phyloP scores from a whole-genome alignment of 805 yeast species.

The Candida xiaguanensis region DNA sequence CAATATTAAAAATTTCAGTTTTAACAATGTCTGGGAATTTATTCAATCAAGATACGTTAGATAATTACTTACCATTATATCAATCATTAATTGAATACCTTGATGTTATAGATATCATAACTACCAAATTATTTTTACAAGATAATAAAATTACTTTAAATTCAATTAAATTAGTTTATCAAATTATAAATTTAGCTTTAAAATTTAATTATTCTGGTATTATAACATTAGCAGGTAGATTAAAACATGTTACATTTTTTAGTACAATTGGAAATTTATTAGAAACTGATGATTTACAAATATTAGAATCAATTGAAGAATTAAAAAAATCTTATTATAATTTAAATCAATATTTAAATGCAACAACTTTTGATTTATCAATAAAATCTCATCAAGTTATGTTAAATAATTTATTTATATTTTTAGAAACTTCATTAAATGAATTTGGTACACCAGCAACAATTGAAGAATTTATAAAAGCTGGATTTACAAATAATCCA shows the following conservation, averaged over 20 bases:
- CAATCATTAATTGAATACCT: slow-evolving; percentile 34
- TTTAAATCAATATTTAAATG: slow-evolving; percentile 33
- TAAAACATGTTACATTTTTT: slow-evolving; percentile 46
- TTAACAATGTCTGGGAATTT: slow-evolving; percentile 42
- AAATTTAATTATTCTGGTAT: slow-evolving; percentile 40
- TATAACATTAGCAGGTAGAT: slow-evolving; percentile 42
- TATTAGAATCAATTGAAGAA: slow-evolving; percentile 25
- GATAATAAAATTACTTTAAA: slow-evolving; percentile 43
- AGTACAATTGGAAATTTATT: slow-evolving; percentile 38
- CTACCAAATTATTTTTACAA: slow-evolving; percentile 38
- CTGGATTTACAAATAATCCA: slow-evolving; percentile 47
- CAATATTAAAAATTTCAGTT: slow-evolving; percentile 41
- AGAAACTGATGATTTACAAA: slow-evolving; percentile 34
- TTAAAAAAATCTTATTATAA: slow-evolving; percentile 32
- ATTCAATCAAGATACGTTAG: slow-evolving; percentile 33
- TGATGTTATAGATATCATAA: slow-evolving; percentile 40
- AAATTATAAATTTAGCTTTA: slow-evolving; percentile 40
- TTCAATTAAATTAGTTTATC: slow-evolving; percentile 44
- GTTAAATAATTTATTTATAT: slow-evolving; percentile 36
- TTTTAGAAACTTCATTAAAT: slow-evolving; percentile 37
- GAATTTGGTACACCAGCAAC: slow-evolving; percentile 42
- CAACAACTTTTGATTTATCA: slow-evolving; percentile 33
- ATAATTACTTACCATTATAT: slow-evolving; percentile 33
- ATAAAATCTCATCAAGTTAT: slow-evolving; percentile 37
- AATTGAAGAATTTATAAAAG: slow-evolving; percentile 41